Evolutionary conservation across 1,139 yeast genomes (phyloP), one percentile per base, ranked within the genome.

Genomic region (Suhomyces bribrorum): DNA sequence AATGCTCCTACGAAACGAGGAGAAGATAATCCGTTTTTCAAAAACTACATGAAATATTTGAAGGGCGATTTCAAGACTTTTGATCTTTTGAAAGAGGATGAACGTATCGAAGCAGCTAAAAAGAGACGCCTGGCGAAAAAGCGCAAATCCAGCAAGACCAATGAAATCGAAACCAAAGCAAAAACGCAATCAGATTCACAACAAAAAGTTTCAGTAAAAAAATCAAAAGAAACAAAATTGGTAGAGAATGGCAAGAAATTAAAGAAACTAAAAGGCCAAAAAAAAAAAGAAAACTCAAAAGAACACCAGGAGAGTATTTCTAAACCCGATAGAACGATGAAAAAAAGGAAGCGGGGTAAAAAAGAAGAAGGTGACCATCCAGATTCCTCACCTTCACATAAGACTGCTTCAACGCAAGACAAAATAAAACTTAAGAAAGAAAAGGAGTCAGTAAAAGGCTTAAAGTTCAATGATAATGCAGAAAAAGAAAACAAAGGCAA

Each of bases 41-140:
- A 51, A 22, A 52, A 46, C 28, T 53, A 47, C 28, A 22, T 43
- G 27, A 36, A 38, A 17, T 45, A 43, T 25, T 43, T 50, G 5
- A 27, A 30, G 11, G 37, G 34, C 14, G 47, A 47, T 15, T 36
- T 40, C 7, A 48, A 47, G 17, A 37, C 47, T 7, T 51, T 52
- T 32, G 49, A 49, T 32, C 28, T 57, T 5, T 29, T 38, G 24
- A 43, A 46, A 26, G 39, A 45, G 12, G 38, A 30, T 12, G 40
- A 45, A 11, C 38, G 32, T 12, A 43, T 38, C 22, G 47, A 45
- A 24, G 44, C 43, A 33, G 34, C n/a, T n/a, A n/a, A n/a, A n/a
- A n/a, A n/a, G n/a, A n/a, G n/a, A n/a, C n/a, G n/a, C n/a, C n/a
- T n/a, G n/a, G n/a, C n/a, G n/a, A n/a, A 36, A 26, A 25, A 31